Evolutionary conservation across 2,329 filamentous ascomycete genomes (phyloP), one percentile per base, ranked within the genome.

Genomic region (Penicillium sp.): DNA sequence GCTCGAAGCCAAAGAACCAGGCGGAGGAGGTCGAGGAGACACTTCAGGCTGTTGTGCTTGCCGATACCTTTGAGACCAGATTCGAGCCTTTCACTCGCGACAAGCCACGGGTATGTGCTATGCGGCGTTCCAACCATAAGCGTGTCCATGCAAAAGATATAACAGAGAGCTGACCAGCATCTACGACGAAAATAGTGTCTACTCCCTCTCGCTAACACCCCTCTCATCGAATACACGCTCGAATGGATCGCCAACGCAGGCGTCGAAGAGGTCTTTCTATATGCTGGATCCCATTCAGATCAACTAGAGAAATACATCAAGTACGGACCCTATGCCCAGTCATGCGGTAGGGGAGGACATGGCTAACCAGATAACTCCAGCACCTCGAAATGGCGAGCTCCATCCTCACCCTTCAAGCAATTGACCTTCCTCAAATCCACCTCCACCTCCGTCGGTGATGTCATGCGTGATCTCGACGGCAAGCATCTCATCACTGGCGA

Each of bases 191-290:
- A n/a, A 33, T 72, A 96, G 91, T 98, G 95, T 82, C 89, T 99
- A 35, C 84, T 99, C 7, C 93, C 94, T 12, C 85, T 99, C 63
- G 95, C 92, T 63, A 98, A 98, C 77, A 93, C 90, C 1, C 94
- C 95, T 38, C 84, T 99, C 65, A 96, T 99, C 80, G 95, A 99
- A 78, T 98, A 99, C 77, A 98, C 94, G 4, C 88, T 98, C 72
- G 93, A 98, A 75, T 98, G 97, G 73, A 88, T 99, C 0, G 93
- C 93, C 67, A 94, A 94, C 85, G 93, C 95, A 61, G 93, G 93
- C 61, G 93, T 98, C n/a, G 89, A 95, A 70, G 92, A 97, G 68
- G 91, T 98, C 58, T 96, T 91, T 76, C 86, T 99, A 61, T 98
- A 97, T 81, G 94, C 91, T 70, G 91, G 92, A 63, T 89, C 92